Percentiles rank a stretch among this genome's conserved stretches.
Evolutionary conservation across 805 yeast species (phyloP).

Genomic region (Yamadazyma insecticola): DNA sequence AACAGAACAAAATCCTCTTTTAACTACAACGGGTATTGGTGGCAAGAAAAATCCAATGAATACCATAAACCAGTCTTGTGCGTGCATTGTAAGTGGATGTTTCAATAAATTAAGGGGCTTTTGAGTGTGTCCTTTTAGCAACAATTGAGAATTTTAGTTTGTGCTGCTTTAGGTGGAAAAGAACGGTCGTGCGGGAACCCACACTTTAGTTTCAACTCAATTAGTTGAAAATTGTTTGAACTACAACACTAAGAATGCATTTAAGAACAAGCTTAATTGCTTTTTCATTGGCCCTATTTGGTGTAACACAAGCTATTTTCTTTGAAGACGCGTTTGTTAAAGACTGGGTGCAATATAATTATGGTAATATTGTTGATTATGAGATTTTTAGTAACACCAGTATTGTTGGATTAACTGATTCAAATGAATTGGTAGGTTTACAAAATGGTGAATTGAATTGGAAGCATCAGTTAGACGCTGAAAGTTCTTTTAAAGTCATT

Average conservation of each 20-base stretch:
- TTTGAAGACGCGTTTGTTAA: conserved; percentile 12
- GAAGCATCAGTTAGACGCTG: conserved; percentile 5
- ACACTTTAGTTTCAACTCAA: too few relatives aligned
- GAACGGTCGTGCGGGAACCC: too few relatives aligned
- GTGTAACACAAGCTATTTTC: conserved; percentile 3
- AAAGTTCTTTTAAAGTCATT: neutral
- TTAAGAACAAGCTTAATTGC: too few relatives aligned
- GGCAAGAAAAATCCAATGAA: conserved; percentile 68
- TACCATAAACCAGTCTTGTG: conserved; percentile 60
- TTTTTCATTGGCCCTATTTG: too few relatives aligned
- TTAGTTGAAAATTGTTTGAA: too few relatives aligned
- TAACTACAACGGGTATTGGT: conserved; percentile 72
- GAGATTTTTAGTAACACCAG: conserved; percentile 2
- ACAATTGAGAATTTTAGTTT: too few relatives aligned
- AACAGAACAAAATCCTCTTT: conserved; percentile 67
- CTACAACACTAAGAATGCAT: too few relatives aligned
- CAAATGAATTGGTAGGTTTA: conserved; percentile 3
- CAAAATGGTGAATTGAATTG: conserved; percentile 1
- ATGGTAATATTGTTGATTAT: conserved; percentile 4
- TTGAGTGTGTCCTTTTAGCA: too few relatives aligned
- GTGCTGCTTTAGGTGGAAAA: too few relatives aligned
- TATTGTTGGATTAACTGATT: conserved; percentile 4
- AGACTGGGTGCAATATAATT: conserved; percentile 11
- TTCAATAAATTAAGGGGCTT: too few relatives aligned
- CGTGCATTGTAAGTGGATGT: conserved; percentile 27